Evolutionary conservation across 2,329 filamentous ascomycete species (phyloP), one percentile per base, ranked within the genome.

Genomic region (Stylonectria norvegica): DNA sequence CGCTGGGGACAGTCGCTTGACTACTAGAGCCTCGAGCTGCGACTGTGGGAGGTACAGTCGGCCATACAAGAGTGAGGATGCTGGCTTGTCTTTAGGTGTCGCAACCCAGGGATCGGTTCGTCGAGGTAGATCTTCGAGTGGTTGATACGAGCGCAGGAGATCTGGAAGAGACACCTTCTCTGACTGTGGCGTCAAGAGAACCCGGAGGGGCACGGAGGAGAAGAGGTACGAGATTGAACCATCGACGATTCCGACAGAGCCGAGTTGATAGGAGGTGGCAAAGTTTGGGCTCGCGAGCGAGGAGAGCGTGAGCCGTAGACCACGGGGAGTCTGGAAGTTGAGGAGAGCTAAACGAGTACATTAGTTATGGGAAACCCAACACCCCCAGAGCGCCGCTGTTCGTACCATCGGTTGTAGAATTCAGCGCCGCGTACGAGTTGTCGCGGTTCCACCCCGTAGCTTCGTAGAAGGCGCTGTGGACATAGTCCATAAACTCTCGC

Each of bases 211-310:
- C 7, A 93, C 75, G 3, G 89, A 95, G 34, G 89, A 94, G 71
- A 95, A 97, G 38, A 98, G 79, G 67, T 97, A 98, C 11, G 90
- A 95, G 42, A 98, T 79, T n/a, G 89, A 95, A 62, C 93, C 93
- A 68, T 97, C 91, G 36, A 98, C 90, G 23, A 95, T 76, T 44
- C 91, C 93, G 12, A 94, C 78, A 29, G 85, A 94, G 45, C 89
- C 89, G 31, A 98, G 79, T 29, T 88, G 86, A 66, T 98, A 98
- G 25, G 89, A 91, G 12, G 90, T 95, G 17, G 90, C 91, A 57
- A 97, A 96, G 64, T 95, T 89, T 7, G 89, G 85, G 14, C 90
- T 90, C 6, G 90, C 88, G 20, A 98, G 83, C 6, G 93, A 94
- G 6, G 91, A 95, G 42, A 97, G 79, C 42, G 89, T 88, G 38